phyloP scores from a whole-genome alignment of 1,139 yeast species.

The Groenewaldozyma auringiensis region DNA sequence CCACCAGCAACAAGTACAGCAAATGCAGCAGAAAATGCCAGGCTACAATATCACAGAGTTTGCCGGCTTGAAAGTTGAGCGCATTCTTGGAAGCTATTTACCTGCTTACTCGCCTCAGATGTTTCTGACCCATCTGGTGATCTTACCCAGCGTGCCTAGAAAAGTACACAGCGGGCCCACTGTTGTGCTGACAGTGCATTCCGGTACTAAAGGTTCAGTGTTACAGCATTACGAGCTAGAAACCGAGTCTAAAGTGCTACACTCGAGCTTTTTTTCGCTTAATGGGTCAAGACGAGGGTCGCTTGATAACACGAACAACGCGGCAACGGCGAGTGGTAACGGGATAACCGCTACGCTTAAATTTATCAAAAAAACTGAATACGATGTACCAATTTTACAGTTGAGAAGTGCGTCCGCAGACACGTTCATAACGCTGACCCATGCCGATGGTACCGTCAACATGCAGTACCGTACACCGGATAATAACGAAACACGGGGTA shows the following conservation, averaged over 20 bases:
- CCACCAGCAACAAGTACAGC: slow-evolving; percentile 6
- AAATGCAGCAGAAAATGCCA: neutral
- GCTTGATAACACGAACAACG: neutral
- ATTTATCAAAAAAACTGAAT: slow-evolving; percentile 8
- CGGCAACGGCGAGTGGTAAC: slow-evolving; percentile 5
- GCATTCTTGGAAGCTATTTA: slow-evolving; percentile 13
- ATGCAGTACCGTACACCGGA: slow-evolving; percentile 16
- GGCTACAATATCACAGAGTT: slow-evolving; percentile 14
- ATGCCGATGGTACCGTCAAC: slow-evolving; percentile 21
- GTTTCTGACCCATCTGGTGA: slow-evolving; percentile 25
- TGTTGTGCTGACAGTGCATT: slow-evolving; percentile 30
- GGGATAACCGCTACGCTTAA: slow-evolving; percentile 8
- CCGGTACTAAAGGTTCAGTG: slow-evolving; percentile 17
- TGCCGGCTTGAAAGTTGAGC: slow-evolving; percentile 14
- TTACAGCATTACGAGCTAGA: slow-evolving; percentile 22
- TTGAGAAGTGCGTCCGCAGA: slow-evolving; percentile 20
- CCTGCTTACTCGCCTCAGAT: slow-evolving; percentile 9
- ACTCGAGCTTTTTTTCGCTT: slow-evolving; percentile 23
- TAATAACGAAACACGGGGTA: slow-evolving; percentile 12
- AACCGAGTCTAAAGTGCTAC: slow-evolving; percentile 28
- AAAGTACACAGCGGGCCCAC: slow-evolving; percentile 5
- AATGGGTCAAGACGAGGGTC: slow-evolving; percentile 14
- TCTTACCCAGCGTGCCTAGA: slow-evolving; percentile 22
- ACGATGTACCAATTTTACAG: slow-evolving; percentile 14
- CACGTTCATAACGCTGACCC: slow-evolving; percentile 16